Evolutionary conservation across 352 stramenopile genomes (phyloP).

Genomic region (Phytophthora sp.): DNA sequence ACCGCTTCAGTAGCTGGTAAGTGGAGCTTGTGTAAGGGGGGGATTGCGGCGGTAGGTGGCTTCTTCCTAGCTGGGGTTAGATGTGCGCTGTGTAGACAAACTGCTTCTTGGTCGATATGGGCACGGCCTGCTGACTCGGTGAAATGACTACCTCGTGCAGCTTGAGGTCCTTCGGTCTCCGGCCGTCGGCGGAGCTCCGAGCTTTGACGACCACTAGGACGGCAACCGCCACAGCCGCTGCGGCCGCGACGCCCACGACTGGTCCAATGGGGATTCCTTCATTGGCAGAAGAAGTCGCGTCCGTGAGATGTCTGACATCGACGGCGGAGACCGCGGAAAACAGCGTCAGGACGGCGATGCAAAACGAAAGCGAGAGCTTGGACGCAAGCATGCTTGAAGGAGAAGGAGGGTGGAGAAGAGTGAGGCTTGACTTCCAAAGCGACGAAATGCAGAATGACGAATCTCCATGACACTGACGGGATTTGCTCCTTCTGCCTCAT

Average conservation of each 20-base stretch:
- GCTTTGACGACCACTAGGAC: constrained; percentile 33
- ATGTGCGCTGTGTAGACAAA: constrained; percentile 67
- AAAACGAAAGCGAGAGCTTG: constrained; percentile 25
- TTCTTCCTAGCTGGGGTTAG: constrained; percentile 26
- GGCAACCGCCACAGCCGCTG: constrained; percentile 31
- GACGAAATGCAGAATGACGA: constrained; percentile 40
- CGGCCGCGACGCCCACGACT: constrained; percentile 27
- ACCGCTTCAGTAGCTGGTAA: constrained; percentile 18
- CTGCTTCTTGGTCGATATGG: constrained; percentile 41
- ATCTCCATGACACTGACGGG: neutral
- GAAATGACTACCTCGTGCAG: constrained; percentile 53
- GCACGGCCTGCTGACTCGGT: constrained; percentile 35
- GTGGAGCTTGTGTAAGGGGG: constrained; percentile 26
- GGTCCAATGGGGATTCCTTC: constrained; percentile 2
- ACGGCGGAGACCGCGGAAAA: constrained; percentile 15
- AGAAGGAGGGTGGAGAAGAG: neutral
- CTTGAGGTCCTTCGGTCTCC: constrained; percentile 30
- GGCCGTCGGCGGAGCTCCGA: neutral
- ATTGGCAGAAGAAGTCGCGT: neutral
- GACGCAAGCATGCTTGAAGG: constrained; percentile 28
- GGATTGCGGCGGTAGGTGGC: constrained; percentile 29
- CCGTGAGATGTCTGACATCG: constrained; percentile 14
- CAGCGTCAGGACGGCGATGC: constrained; percentile 14
- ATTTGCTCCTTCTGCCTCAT: constrained; percentile 15
- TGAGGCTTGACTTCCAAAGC: constrained; percentile 11